These are phyloP conservation scores for Lipomyces japonicus DNA, from an alignment of 805 yeast species.

Conservation along the genomic window DNA sequence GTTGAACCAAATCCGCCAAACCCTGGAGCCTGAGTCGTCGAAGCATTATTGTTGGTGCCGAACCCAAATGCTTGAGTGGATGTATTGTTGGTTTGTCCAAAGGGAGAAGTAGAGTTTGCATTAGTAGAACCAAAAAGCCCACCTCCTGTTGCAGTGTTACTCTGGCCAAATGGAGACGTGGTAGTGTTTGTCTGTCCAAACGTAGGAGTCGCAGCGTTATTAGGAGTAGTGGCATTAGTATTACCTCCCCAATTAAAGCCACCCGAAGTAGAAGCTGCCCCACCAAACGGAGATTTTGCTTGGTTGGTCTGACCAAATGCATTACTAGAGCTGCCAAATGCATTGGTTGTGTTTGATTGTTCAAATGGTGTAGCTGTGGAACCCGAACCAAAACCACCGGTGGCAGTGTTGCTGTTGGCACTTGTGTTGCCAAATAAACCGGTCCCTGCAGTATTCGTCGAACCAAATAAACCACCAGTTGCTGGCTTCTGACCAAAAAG, in stretches of 20 bases:
- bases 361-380: conserved; percentile 42
- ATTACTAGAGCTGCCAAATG: conserved; percentile 41
- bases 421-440: conserved; percentile 29
- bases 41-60: conserved; percentile 30
- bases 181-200: conserved; percentile 20
- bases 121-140: conserved; percentile 30
- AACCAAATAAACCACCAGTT: conserved; percentile 20
- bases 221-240: no score
- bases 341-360: conserved; percentile 34
- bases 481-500: conserved; percentile 28
- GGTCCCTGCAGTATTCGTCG: conserved; percentile 15
- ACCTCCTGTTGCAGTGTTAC: conserved; percentile 29
- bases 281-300: conserved; percentile 41
- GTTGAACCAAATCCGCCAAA: conserved; percentile 28
- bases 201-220: conserved; percentile 6
- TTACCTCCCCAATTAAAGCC: conserved; percentile 21
- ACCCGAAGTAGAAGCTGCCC: conserved; percentile 32
- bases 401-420: conserved; percentile 10
- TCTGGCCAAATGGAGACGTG: conserved; percentile 39
- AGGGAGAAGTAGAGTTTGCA: conserved; percentile 20
- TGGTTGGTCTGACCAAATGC: conserved; percentile 36
- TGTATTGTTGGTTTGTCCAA: conserved; percentile 28
- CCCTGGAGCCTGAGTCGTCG: conserved; percentile 12
- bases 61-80: conserved; percentile 31
- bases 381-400: conserved; percentile 26